A percentile compares a stretch with the other conserved stretches of the same genome.
phyloP scores from a whole-genome alignment of 306 rosid genomes.

The Dryas alaskensis region DNA sequence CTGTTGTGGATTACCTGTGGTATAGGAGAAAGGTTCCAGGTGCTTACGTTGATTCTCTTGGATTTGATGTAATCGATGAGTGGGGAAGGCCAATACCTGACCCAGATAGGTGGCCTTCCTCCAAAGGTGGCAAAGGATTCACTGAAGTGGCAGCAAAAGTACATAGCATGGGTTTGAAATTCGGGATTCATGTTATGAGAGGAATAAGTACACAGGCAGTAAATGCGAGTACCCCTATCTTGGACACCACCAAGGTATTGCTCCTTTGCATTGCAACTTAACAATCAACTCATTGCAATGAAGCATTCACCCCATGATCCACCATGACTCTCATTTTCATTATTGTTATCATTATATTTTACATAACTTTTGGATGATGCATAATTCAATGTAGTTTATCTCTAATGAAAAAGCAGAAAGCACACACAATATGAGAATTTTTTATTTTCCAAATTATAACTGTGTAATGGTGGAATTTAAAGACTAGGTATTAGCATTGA shows the following conservation, averaged over 20 bases:
- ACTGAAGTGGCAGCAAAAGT: conserved; percentile 64
- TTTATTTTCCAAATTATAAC: neutral
- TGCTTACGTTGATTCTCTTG: conserved; percentile 72
- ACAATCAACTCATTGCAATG: neutral
- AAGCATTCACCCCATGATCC: neutral
- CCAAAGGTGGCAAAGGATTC: conserved; percentile 72
- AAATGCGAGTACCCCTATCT: conserved; percentile 85
- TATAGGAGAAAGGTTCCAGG: conserved; percentile 79
- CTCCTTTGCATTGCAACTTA: conserved; percentile 1
- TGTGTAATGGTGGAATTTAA: neutral
- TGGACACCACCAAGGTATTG: conserved; percentile 66
- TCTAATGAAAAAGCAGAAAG: conserved; percentile 7
- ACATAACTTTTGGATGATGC: neutral
- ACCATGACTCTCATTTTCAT: conserved; percentile 3
- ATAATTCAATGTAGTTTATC: neutral
- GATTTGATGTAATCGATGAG: conserved; percentile 83
- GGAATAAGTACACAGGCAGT: conserved; percentile 97
- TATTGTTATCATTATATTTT: neutral
- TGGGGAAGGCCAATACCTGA: conserved; percentile 96
- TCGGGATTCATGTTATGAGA: conserved; percentile 97
- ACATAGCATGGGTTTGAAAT: conserved; percentile 79
- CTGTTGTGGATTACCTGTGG: conserved; percentile 96
- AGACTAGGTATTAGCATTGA: conserved; percentile 1
- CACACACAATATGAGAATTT: neutral
- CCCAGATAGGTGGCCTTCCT: conserved; percentile 92